These are phyloP conservation scores for Camellia oleifera DNA, from an alignment of 179 eudicot species.

Conservation along the genomic window DNA sequence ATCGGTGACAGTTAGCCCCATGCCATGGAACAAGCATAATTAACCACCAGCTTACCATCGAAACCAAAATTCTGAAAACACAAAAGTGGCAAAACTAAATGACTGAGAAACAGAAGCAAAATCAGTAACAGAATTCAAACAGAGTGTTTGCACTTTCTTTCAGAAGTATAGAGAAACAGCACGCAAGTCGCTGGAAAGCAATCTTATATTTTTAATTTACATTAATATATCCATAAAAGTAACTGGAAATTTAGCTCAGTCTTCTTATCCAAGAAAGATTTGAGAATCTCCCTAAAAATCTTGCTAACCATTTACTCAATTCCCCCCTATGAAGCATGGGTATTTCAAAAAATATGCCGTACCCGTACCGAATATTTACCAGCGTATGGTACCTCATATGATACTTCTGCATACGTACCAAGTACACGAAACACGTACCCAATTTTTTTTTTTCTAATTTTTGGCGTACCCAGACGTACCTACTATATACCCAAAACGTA, in stretches of 20 bases:
- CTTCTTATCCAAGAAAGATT: neutral
- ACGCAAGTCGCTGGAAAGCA: neutral
- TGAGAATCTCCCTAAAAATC: neutral
- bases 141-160: neutral
- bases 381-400: too few relatives aligned
- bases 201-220: neutral
- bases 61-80: slow-evolving; percentile 79
- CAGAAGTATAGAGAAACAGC: neutral
- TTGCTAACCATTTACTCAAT: neutral
- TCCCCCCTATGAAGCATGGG: too few relatives aligned
- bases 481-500: too few relatives aligned
- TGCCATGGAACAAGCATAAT: slow-evolving; percentile 94
- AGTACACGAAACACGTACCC: too few relatives aligned
- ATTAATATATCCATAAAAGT: neutral
- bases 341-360: too few relatives aligned
- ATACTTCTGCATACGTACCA: too few relatives aligned
- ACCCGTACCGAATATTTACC: too few relatives aligned
- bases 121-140: neutral
- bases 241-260: neutral
- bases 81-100: slow-evolving; percentile 9
- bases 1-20: slow-evolving; percentile 60
- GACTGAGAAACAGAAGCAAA: neutral
- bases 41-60: slow-evolving; percentile 87
- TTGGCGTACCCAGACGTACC: too few relatives aligned
- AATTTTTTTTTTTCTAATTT: too few relatives aligned